Evolutionary conservation across 176 grass and related monocot genomes (phyloP).

Genomic region (Oryza australiensis): DNA sequence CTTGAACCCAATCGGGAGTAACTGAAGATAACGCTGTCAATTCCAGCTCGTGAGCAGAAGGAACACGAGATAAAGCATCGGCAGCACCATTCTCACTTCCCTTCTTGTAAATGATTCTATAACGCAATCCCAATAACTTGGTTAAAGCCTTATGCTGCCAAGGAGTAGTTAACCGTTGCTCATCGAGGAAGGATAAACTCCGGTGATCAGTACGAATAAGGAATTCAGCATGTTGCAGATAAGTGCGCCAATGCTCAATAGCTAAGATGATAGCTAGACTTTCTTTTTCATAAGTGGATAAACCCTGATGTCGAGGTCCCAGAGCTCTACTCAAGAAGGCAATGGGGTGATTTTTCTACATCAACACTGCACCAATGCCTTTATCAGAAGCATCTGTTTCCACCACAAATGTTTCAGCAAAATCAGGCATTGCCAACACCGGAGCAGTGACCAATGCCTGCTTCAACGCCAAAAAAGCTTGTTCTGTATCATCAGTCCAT

Average conservation of each 20-base stretch:
- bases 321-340: too few relatives aligned
- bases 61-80: too few relatives aligned
- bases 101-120: too few relatives aligned
- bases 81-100: too few relatives aligned
- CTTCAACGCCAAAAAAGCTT: not conserved
- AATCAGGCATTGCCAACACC: not conserved
- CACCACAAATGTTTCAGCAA: not conserved
- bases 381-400: not conserved
- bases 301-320: too few relatives aligned
- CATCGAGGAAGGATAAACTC: not conserved
- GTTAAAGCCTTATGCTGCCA: too few relatives aligned
- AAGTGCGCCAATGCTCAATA: not conserved
- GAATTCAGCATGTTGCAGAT: not conserved
- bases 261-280: not conserved
- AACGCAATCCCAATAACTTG: too few relatives aligned
- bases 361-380: not conserved
- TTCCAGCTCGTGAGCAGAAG: too few relatives aligned
- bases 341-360: not conserved
- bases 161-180: too few relatives aligned
- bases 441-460: not conserved
- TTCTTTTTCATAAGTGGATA: not conserved
- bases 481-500: fast-evolving
- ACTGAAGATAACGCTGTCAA: too few relatives aligned
- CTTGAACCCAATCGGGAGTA: too few relatives aligned
- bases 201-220: not conserved